Evolutionary conservation across 805 yeast genomes (phyloP), one percentile per base, ranked within the genome.

Genomic region (Priceomyces haplophilus): DNA sequence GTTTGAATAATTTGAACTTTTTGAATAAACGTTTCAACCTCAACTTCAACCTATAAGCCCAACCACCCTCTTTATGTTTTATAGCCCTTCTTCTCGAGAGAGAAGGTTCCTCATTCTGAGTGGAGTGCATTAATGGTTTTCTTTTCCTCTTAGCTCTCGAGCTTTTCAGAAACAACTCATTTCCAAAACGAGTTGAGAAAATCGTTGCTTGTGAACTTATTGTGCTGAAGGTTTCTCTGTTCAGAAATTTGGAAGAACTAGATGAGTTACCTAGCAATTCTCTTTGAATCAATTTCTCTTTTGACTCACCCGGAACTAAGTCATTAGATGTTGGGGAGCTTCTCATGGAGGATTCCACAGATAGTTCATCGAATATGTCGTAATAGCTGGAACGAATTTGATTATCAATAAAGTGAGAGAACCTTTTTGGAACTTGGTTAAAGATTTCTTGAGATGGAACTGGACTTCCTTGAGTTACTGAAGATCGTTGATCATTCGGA

Each of bases 121-220:
- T 33, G 16, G 48, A 16, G 19, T 49, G 43, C 16, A 46, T 32
- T 18, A 32, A 25, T 4, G 42, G 38, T 17, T 34, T 42, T 12
- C 4, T 20, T 13, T 27, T 27, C 11, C 21, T 37, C 23, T 17
- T 25, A 13, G 23, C 17, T 36, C 20, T 37, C 24, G 37, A 19
- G 32, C 30, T 34, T 34, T 24, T 13, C 32, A 17, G 27, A n/a
- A 29, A 18, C 20, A 40, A 20, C 19, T 40, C 32, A 15, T 48
- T 55, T 15, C 52, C 59, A 11, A 49, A 55, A 44, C 72, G 52
- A 7, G 74, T 69, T n/a, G 73, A 67, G 47, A 69, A 69, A 27
- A 69, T 69, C 0, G 76, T 70, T 19, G 71, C 74, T 47, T 69
- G 75, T 0, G 73, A 67, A 3, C 67, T 73, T 69, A 64, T 61